Evolutionary conservation across 257 asterid species (phyloP).

Genomic region (Fraxinus pennsylvanica): DNA sequence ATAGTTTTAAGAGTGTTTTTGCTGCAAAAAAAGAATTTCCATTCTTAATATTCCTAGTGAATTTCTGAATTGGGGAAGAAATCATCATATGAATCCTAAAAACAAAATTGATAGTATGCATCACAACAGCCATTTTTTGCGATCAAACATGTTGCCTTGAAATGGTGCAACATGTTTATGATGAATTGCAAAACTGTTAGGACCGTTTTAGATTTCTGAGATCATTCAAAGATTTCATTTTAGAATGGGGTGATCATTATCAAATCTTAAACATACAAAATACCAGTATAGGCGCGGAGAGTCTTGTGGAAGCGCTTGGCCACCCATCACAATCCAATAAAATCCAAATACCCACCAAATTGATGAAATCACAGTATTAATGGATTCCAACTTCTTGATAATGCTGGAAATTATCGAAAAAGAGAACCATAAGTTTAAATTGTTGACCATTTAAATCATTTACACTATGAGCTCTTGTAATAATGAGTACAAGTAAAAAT

Average conservation of each 20-base stretch:
- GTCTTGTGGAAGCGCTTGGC: constrained; percentile 70
- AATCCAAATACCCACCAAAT: constrained; percentile 96
- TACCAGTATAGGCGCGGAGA: constrained; percentile 94
- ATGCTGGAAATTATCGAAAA: constrained; percentile 42
- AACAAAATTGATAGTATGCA: not conserved
- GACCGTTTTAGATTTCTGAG: not conserved
- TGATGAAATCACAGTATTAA: constrained; percentile 68
- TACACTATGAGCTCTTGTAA: constrained; percentile 12
- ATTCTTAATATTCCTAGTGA: not conserved
- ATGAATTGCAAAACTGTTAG: not conserved
- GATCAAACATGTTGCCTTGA: not conserved
- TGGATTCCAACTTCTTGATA: constrained; percentile 67
- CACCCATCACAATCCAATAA: constrained; percentile 80
- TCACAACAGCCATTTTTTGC: not conserved
- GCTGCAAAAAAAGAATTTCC: not conserved
- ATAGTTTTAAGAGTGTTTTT: too few species aligned
- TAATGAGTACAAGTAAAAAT: not conserved
- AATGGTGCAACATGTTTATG: not conserved
- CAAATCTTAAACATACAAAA: constrained; percentile 22
- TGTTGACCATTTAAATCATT: constrained; percentile 1
- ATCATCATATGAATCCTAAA: not conserved
- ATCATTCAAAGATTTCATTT: constrained; percentile 2
- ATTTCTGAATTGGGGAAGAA: not conserved
- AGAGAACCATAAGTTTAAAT: not conserved
- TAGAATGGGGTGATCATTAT: not conserved